Evolutionary conservation across 2,329 filamentous ascomycete species (phyloP).

Genomic region (Hansfordia pulvinata): DNA sequence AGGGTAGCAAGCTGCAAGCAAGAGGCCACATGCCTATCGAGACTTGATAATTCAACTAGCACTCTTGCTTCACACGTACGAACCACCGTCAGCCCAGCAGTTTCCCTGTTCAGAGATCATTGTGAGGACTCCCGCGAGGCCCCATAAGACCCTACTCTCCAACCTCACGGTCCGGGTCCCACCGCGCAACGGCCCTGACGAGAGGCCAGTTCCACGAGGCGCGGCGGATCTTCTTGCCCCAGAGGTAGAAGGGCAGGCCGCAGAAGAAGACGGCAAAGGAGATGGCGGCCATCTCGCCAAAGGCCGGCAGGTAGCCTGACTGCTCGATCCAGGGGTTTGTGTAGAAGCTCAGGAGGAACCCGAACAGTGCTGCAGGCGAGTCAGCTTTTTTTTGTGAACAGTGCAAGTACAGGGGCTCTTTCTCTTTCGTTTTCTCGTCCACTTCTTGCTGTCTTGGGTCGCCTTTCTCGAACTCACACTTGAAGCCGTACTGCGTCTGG

Average conservation of each 20-base stretch:
- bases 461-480: slow-evolving; percentile 11
- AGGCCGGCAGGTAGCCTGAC: slow-evolving; percentile 20
- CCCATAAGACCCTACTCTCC: too few relatives aligned
- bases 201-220: slow-evolving; percentile 19
- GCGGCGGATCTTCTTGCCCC: slow-evolving; percentile 18
- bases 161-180: slow-evolving; percentile 21
- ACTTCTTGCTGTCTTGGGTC: not conserved
- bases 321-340: slow-evolving; percentile 25
- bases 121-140: too few relatives aligned
- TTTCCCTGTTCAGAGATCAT: too few relatives aligned
- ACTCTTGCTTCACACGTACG: too few relatives aligned
- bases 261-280: slow-evolving; percentile 17
- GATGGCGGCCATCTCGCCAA: slow-evolving; percentile 24
- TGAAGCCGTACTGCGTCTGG: slow-evolving; percentile 12
- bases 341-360: slow-evolving; percentile 27
- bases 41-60: too few relatives aligned
- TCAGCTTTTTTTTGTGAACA: too few relatives aligned
- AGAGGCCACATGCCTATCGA: too few relatives aligned
- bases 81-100: too few relatives aligned
- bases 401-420: not conserved
- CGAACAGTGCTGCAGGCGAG: slow-evolving; percentile 17
- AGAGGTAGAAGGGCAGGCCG: slow-evolving; percentile 21
- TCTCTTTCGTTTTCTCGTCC: not conserved
- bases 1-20: too few relatives aligned
- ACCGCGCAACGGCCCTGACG: slow-evolving; percentile 12